phyloP scores from a whole-genome alignment of 2,329 filamentous ascomycete genomes.

The Bipolaris cookei region DNA sequence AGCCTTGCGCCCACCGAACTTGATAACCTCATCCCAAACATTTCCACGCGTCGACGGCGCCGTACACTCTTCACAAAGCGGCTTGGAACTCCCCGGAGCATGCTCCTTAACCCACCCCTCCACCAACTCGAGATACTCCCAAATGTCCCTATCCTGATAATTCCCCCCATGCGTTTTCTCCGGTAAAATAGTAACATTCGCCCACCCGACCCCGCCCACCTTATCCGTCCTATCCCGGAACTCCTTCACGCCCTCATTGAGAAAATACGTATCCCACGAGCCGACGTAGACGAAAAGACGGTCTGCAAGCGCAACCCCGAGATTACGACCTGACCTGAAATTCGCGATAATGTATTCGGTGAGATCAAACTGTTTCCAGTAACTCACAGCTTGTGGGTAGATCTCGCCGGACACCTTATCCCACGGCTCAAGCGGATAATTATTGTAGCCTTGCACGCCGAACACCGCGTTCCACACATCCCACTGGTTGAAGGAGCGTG shows the following conservation, averaged over 20 bases:
- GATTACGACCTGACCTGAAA: constrained; percentile 41
- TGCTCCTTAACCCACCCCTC: constrained; percentile 42
- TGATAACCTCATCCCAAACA: constrained; percentile 44
- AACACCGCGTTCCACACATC: constrained; percentile 51
- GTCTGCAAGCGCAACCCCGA: constrained; percentile 40
- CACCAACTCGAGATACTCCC: constrained; percentile 46
- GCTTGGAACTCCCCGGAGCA: constrained; percentile 38
- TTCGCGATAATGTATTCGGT: constrained; percentile 43
- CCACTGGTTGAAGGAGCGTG: constrained; percentile 47
- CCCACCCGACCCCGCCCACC: constrained; percentile 44
- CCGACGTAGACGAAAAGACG: constrained; percentile 49
- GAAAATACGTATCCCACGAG: constrained; percentile 44
- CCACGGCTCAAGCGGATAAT: constrained; percentile 50
- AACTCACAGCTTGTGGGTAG: constrained; percentile 45
- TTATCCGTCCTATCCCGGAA: constrained; percentile 46
- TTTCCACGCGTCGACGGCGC: constrained; percentile 38
- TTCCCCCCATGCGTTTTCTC: constrained; percentile 43
- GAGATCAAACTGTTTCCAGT: constrained; percentile 49
- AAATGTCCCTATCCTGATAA: constrained; percentile 41
- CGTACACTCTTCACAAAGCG: constrained; percentile 31
- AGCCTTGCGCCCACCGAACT: constrained; percentile 41
- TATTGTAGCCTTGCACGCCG: constrained; percentile 46
- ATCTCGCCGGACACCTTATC: constrained; percentile 51
- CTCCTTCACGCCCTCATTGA: constrained; percentile 47
- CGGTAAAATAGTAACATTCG: constrained; percentile 46